Conservation (phyloP, 495 filamentous ascomycete genomes). For the Tuber borchii region DNA sequence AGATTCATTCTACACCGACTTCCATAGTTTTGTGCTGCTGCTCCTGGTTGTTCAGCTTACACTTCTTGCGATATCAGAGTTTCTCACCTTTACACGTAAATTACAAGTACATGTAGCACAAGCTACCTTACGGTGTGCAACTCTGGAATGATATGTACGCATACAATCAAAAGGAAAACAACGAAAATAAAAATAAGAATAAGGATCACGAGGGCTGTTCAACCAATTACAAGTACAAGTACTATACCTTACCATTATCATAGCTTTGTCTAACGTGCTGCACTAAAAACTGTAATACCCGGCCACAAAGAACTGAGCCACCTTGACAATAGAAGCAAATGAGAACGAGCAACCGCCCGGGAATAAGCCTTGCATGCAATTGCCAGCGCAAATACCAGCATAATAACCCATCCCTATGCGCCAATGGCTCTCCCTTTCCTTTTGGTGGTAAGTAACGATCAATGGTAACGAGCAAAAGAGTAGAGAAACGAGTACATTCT, state of each 20-base stretch:
- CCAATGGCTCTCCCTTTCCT: conserved; percentile 22
- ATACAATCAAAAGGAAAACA: background rate
- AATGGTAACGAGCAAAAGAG: conserved; percentile 1
- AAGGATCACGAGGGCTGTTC: background rate
- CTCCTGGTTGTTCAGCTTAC: background rate
- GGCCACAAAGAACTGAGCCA: background rate
- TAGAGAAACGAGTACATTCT: conserved; percentile 26
- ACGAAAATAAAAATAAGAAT: background rate
- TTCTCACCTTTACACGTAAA: background rate
- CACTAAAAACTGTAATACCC: background rate
- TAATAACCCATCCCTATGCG: conserved; percentile 34
- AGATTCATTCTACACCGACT: background rate
- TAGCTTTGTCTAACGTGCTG: background rate
- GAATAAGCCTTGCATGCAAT: background rate
- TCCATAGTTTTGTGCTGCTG: background rate
- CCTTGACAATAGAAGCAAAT: background rate
- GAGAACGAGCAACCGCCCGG: background rate
- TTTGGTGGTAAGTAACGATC: conserved; percentile 20
- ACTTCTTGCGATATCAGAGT: background rate
- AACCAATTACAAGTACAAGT: background rate
- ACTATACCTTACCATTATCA: background rate
- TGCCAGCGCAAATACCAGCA: conserved; percentile 13
- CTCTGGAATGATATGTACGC: background rate
- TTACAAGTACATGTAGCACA: background rate
- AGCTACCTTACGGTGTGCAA: background rate